phyloP scores from a whole-genome alignment of 805 yeast genomes.

The Candida tallmaniae region DNA sequence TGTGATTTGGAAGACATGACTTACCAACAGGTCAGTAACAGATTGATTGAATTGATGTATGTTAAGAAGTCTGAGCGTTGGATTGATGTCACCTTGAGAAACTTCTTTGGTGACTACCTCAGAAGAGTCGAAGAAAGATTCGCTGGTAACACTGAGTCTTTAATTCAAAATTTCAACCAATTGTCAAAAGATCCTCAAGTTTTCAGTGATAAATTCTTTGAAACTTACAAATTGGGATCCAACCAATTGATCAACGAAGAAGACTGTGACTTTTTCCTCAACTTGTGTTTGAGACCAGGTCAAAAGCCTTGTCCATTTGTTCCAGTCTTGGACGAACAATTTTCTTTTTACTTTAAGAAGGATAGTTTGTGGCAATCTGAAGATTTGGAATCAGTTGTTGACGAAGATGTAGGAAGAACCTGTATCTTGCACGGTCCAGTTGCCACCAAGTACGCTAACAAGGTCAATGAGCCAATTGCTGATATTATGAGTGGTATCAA shows the following conservation, averaged over 20 bases:
- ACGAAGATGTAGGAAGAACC: conserved; percentile 95
- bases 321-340: conserved; percentile 90
- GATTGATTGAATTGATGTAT: conserved; percentile 84
- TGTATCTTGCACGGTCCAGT: conserved; percentile 99
- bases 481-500: conserved; percentile 85
- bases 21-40: conserved; percentile 81
- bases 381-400: conserved; percentile 93
- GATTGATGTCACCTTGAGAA: conserved; percentile 84
- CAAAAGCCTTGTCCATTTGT: conserved; percentile 99
- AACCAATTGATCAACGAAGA: conserved; percentile 88
- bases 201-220: conserved; percentile 56
- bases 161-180: conserved; percentile 68
- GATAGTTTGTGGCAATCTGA: conserved; percentile 99
- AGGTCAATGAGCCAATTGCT: conserved; percentile 89
- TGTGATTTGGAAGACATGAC: conserved; percentile 96
- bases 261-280: conserved; percentile 90
- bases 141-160: conserved; percentile 49
- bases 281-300: conserved; percentile 71
- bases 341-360: conserved; percentile 95
- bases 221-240: conserved; percentile 67
- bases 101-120: conserved; percentile 79
- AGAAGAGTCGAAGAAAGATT: conserved; percentile 98
- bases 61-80: conserved; percentile 76
- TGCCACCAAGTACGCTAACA: conserved; percentile 86
- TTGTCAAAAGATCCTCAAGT: conserved; percentile 59